Base-by-base conservation (phyloP, 805 yeast species). In the Candida arabinofermentans region DNA sequence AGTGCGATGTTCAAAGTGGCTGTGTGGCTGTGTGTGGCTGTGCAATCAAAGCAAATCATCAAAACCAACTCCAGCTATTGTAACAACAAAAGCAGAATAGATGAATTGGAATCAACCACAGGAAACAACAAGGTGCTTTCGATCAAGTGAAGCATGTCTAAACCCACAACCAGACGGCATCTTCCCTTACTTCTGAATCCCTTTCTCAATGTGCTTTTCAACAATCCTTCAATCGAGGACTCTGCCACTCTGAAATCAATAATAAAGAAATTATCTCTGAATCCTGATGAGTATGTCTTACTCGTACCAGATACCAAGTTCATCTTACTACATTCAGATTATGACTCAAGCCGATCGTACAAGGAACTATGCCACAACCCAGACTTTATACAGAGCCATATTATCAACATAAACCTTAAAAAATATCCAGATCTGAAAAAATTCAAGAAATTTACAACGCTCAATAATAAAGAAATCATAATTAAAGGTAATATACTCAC, bases 371-470 rank as follows among this genome's bases (percentile, higher is more conserved):
- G 86, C 56, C 73, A 73, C 37, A 70, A 67, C 30, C 75, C 74
- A 26, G 85, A 79, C 21, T 84, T 83, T 56, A 64, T 83, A 8
- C 71, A 71, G 36, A 74, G 85, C 2, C 91, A 85, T 57, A 72
- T 85, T 19, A 59, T 83, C 16, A 58, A 69, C 35, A 63, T 71
- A 36, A 53, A 47, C 30, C 37, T 42, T 2, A 24, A 44, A 54
- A 19, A 51, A 51, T 44, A 54, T 44, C 56, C 65, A 57, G 29
- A 55, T 53, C 8, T 48, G 43, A 32, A 54, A 58, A 27, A 59
- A 61, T 12, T 41, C 53, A 45, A 39, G 36, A 64, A 66, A n/a
- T 61, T 74, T 14, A 65, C 62, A 41, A 79, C 89, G 0, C 49
- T 81, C 30, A 80, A 72, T 54, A 77, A 78, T 17, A 74, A 72